Conservation (phyloP, 805 yeast species). For the Limtongia smithiae region DNA sequence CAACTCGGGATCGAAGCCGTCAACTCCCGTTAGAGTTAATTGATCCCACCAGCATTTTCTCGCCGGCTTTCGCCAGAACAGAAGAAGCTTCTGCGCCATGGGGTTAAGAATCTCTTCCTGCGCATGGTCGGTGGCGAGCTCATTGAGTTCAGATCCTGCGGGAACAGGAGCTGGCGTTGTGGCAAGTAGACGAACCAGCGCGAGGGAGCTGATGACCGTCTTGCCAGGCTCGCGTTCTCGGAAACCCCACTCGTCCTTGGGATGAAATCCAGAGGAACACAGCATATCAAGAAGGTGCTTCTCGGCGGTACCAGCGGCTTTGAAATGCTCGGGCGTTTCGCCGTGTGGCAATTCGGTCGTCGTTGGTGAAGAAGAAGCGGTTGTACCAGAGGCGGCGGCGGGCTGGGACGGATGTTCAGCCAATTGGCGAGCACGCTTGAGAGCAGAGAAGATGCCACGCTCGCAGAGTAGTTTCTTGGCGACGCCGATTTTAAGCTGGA, state of each 20-base stretch:
- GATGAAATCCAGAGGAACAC: conserved; percentile 77
- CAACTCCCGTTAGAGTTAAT: conserved; percentile 37
- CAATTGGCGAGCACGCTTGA: conserved; percentile 27
- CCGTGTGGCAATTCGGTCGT: conserved; percentile 13
- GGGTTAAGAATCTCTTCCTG: conserved; percentile 20
- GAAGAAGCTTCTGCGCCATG: conserved; percentile 57
- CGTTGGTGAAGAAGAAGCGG: not conserved
- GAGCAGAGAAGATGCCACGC: conserved; percentile 68
- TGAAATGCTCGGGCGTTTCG: conserved; percentile 19
- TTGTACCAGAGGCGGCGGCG: not conserved
- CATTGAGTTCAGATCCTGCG: not conserved
- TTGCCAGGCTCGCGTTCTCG: conserved; percentile 83
- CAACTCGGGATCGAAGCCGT: conserved; percentile 35
- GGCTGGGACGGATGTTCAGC: too few relatives aligned
- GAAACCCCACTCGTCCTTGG: conserved; percentile 76
- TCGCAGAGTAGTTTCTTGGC: conserved; percentile 62
- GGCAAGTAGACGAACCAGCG: conserved; percentile 51
- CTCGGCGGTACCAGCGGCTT: conserved; percentile 71
- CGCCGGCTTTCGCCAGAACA: conserved; percentile 98
- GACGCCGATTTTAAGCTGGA: conserved; percentile 64
- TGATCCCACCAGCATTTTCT: conserved; percentile 97
- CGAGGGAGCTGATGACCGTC: conserved; percentile 80
- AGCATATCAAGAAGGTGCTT: conserved; percentile 93
- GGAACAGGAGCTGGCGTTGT: conserved; percentile 1
- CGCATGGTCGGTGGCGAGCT: not conserved